Percentiles rank a stretch among this genome's conserved stretches.
Conservation (phyloP, 345 rosid genomes). For the Gossypium bickii region DNA sequence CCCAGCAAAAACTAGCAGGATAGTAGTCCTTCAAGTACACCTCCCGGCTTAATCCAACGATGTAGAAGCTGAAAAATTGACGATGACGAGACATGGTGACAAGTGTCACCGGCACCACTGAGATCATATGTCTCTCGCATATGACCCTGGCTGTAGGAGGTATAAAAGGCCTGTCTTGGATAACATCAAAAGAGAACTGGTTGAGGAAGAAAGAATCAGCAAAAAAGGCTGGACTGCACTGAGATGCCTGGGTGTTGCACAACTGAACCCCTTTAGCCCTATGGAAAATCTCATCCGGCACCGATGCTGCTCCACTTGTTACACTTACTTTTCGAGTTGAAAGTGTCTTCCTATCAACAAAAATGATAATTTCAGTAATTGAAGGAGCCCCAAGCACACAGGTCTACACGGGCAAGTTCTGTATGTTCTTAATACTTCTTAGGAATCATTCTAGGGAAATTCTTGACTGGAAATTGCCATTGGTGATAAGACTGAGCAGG, state of each 20-base stretch:
- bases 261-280: slow-evolving; percentile 87
- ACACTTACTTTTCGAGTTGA: slow-evolving; percentile 82
- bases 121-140: slow-evolving; percentile 81
- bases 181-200: slow-evolving; percentile 83
- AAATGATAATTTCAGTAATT: neutral
- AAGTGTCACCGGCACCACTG: slow-evolving; percentile 86
- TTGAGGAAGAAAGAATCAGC: slow-evolving; percentile 88
- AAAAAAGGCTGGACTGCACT: slow-evolving; percentile 84
- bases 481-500: neutral
- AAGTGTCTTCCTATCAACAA: slow-evolving; percentile 59
- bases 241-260: slow-evolving; percentile 83
- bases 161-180: slow-evolving; percentile 61
- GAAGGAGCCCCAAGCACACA: too few species aligned
- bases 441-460: neutral
- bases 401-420: too few species aligned
- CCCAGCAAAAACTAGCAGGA: slow-evolving; percentile 90
- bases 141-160: slow-evolving; percentile 71
- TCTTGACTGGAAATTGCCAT: neutral
- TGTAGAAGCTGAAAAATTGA: slow-evolving; percentile 74
- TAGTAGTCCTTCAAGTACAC: slow-evolving; percentile 87
- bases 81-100: slow-evolving; percentile 72
- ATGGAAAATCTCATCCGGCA: slow-evolving; percentile 87
- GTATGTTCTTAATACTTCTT: too few species aligned
- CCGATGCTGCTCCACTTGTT: slow-evolving; percentile 87
- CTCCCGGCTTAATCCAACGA: slow-evolving; percentile 75